Evolutionary conservation across 148 eudicot species (phyloP).

Genomic region (Talinum fruticosum): DNA sequence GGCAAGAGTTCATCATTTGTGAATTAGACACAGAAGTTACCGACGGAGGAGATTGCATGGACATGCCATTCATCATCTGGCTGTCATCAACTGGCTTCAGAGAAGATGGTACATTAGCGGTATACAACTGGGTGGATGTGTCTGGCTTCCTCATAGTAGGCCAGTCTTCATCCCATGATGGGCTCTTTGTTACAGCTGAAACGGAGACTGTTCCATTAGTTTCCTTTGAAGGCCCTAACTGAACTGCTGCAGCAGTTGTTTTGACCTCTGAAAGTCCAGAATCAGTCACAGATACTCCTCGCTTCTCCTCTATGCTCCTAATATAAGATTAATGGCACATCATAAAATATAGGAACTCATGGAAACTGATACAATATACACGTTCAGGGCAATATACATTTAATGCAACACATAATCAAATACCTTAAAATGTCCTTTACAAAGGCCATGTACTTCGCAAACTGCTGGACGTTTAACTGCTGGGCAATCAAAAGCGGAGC

Average conservation of each 20-base stretch:
- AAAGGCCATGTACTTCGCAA: conserved; percentile 93
- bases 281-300: conserved; percentile 81
- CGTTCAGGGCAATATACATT: background rate
- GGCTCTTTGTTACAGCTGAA: conserved; percentile 44
- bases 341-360: conserved; percentile 1
- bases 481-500: conserved; percentile 78
- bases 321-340: conserved; percentile 7
- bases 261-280: conserved; percentile 53
- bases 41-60: conserved; percentile 22
- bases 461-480: conserved; percentile 93
- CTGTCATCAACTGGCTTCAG: conserved; percentile 36
- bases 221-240: conserved; percentile 33
- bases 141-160: conserved; percentile 36
- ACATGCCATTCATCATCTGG: conserved; percentile 31
- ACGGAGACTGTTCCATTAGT: conserved; percentile 34
- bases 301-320: conserved; percentile 89
- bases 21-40: conserved; percentile 41
- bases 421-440: conserved; percentile 89
- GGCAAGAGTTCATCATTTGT: conserved; percentile 47
- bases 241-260: conserved; percentile 38
- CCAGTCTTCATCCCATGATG: conserved; percentile 98
- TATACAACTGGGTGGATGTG: conserved; percentile 29
- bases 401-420: background rate
- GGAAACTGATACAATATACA: background rate
- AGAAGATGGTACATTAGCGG: conserved; percentile 27